A percentile compares a stretch with the other conserved stretches of the same genome.
phyloP scores from a whole-genome alignment of 2,329 filamentous ascomycete species.

The Alternaria sp. region DNA sequence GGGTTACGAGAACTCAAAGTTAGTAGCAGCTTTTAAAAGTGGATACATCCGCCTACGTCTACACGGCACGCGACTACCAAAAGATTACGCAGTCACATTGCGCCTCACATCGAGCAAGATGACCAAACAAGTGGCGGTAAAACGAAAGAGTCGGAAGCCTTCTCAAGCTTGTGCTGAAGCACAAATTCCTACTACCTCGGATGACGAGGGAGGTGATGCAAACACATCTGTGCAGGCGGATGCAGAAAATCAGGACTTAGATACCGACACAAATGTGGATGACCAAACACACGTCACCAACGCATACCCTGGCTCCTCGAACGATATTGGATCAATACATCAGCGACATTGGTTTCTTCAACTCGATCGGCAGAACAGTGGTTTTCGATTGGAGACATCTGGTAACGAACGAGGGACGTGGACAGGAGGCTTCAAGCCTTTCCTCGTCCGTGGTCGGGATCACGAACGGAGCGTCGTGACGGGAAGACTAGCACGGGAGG shows the following conservation, averaged over 20 bases:
- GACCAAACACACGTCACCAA: slow-evolving; percentile 64
- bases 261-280: slow-evolving; percentile 56
- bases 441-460: neutral
- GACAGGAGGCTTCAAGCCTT: neutral
- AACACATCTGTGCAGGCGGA: neutral
- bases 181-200: neutral
- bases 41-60: slow-evolving; percentile 55
- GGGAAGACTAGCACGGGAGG: neutral
- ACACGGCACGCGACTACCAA: slow-evolving; percentile 51
- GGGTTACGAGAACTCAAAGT: slow-evolving; percentile 46
- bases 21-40: slow-evolving; percentile 50
- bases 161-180: neutral
- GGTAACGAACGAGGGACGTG: neutral
- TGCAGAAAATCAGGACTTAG: slow-evolving; percentile 24
- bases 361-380: slow-evolving; percentile 67
- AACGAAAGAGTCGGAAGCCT: neutral
- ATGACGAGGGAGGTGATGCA: neutral
- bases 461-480: neutral
- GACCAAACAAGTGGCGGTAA: neutral
- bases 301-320: slow-evolving; percentile 71
- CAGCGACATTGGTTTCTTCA: slow-evolving; percentile 73
- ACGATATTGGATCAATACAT: slow-evolving; percentile 72
- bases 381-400: slow-evolving; percentile 58
- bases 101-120: slow-evolving; percentile 36
- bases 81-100: slow-evolving; percentile 52